Percentiles rank a stretch among this genome's conserved stretches.
Evolutionary conservation across 805 yeast species (phyloP).

Genomic region (Cyberlindnera samutprakarnensis): DNA sequence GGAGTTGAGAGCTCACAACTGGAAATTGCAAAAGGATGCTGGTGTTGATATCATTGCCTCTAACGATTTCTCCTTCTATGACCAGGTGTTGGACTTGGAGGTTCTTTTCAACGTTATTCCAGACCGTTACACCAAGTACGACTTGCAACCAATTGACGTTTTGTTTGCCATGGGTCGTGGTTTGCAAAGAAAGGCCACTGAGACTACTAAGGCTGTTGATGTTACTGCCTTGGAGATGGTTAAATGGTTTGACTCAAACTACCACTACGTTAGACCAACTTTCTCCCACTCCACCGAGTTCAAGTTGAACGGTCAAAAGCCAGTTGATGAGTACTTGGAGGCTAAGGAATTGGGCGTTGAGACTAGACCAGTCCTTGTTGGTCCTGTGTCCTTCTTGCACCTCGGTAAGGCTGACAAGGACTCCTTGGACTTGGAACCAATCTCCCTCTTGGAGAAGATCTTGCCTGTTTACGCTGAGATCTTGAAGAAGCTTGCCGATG

Average conservation of each 20-base stretch:
- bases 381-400: constrained; percentile 92
- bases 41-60: constrained; percentile 97
- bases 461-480: constrained; percentile 91
- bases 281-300: constrained; percentile 91
- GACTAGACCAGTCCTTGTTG: constrained; percentile 95
- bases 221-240: constrained; percentile 99
- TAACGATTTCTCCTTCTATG: constrained; percentile 97
- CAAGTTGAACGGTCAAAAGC: constrained; percentile 94
- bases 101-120: constrained; percentile 93
- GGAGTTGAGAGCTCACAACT: constrained; percentile 91
- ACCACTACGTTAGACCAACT: constrained; percentile 99
- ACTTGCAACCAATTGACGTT: constrained; percentile 83
- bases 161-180: constrained; percentile 99
- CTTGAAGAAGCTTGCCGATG: constrained; percentile 78
- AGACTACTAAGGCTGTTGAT: constrained; percentile 81
- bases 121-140: constrained; percentile 90
- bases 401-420: constrained; percentile 99
- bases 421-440: constrained; percentile 90
- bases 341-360: constrained; percentile 94
- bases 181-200: constrained; percentile 94
- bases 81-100: constrained; percentile 91
- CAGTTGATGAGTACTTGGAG: constrained; percentile 95
- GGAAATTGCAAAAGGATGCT: constrained; percentile 95
- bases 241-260: constrained; percentile 99
- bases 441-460: constrained; percentile 79